Evolutionary conservation across 1,284 basidiomycete species (phyloP).

Genomic region (Vanrija sp.): DNA sequence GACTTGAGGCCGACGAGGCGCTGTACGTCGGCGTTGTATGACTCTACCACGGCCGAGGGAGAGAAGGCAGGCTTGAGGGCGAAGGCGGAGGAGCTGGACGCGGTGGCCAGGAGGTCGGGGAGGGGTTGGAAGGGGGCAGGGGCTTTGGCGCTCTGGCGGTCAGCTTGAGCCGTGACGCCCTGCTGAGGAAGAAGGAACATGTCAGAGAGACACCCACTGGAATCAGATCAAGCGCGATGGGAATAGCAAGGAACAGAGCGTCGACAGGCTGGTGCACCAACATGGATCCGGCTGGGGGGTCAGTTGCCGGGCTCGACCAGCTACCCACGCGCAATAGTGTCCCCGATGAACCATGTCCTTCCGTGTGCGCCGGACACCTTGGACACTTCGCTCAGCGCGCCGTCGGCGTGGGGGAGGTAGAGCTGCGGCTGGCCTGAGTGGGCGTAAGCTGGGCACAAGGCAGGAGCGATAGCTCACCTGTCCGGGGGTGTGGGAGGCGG

Average conservation of each 20-base stretch:
- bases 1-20: slow-evolving; percentile 22
- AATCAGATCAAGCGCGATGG: slow-evolving; percentile 29
- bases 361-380: slow-evolving; percentile 32
- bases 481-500: slow-evolving; percentile 44
- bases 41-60: not conserved
- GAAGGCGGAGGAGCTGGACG: slow-evolving; percentile 16
- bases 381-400: slow-evolving; percentile 29
- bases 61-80: slow-evolving; percentile 31
- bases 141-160: slow-evolving; percentile 2
- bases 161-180: no score
- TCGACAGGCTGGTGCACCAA: slow-evolving; percentile 40
- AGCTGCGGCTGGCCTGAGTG: slow-evolving; percentile 35
- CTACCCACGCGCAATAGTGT: slow-evolving; percentile 31
- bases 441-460: slow-evolving; percentile 1
- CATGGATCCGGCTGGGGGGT: slow-evolving; percentile 30
- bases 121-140: slow-evolving; percentile 37
- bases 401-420: slow-evolving; percentile 29
- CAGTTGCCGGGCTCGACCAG: not conserved
- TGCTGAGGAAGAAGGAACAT: not conserved
- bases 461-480: slow-evolving; percentile 24
- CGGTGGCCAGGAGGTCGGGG: slow-evolving; percentile 33
- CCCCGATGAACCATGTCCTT: slow-evolving; percentile 44
- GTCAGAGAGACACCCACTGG: slow-evolving; percentile 18
- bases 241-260: slow-evolving; percentile 41
- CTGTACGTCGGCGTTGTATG: slow-evolving; percentile 32